These are phyloP conservation scores for Talaromyces sp. DNA, from an alignment of 2,329 filamentous ascomycete genomes.

Conservation along the genomic window DNA sequence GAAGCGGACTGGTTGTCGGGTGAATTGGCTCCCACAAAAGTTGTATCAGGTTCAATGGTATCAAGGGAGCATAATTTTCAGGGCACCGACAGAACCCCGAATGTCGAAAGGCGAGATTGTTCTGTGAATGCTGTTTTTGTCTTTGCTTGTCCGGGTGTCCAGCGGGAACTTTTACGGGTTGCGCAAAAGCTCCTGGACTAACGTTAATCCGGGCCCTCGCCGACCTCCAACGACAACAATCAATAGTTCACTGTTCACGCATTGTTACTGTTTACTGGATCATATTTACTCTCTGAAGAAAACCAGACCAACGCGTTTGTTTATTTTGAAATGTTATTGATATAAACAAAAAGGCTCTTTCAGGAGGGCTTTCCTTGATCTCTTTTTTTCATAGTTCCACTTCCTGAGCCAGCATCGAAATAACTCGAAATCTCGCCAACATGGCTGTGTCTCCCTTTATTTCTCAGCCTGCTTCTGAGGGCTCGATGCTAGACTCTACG, in stretches of 20 bases:
- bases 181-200: conserved; percentile 6
- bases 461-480: conserved; percentile 31
- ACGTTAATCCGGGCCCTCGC: conserved; percentile 5
- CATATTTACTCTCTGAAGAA: background rate
- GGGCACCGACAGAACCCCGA: background rate
- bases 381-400: background rate
- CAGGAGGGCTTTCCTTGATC: background rate
- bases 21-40: background rate
- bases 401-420: background rate
- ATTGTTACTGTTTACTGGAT: background rate
- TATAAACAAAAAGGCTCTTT: background rate
- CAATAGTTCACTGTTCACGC: background rate
- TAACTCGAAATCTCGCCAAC: background rate
- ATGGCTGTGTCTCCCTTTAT: conserved; percentile 42
- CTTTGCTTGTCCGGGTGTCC: background rate
- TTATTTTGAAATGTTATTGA: background rate
- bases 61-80: background rate
- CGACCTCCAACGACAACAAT: background rate
- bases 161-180: background rate
- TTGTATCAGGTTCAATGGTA: background rate
- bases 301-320: background rate
- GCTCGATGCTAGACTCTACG: conserved; percentile 26
- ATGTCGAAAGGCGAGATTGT: background rate
- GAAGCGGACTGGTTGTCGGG: conserved; percentile 1
- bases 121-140: background rate